Evolutionary conservation across 2,329 filamentous ascomycete genomes (phyloP), one percentile per base, ranked within the genome.

Genomic region (Alternaria arborescens): DNA sequence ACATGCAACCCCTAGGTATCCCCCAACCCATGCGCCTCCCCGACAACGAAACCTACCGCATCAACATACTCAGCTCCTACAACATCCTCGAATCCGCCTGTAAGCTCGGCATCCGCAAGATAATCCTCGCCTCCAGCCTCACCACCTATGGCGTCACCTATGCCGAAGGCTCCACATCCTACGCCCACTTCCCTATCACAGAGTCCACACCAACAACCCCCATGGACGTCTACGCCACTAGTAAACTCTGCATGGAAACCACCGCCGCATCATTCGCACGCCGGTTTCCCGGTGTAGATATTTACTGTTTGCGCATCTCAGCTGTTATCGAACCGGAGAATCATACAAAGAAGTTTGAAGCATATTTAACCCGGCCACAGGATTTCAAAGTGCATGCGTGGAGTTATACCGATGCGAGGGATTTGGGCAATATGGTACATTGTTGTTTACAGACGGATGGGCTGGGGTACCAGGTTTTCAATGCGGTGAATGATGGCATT

Each of bases 41-140:
- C 0, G 87, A 89, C 70, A 85, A 83, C 52, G 85, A 88, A 68
- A 83, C 81, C 24, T 89, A 87, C 75, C 79, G 80, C 30, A 71
- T 74, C 50, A 75, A 75, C 56, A 73, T 65, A 12, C 64, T 74
- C 51, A 58, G 65, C 41, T 69, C 70, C 3, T 88, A 88, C 72
- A 89, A 89, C 68, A 81, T 89, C 24, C 82, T 89, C 63, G 87
- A 89, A 76, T 84, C 86, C 0, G 86, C 86, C 0, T 86, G 82
- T 66, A 87, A 88, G 64, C 77, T 89, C 1, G 85, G 86, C 16
- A 83, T 89, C 40, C 83, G 82, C 66, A 89, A 89, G 69, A 84
- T 89, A 66, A 80, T 89, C 63, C 82, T 88, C 47, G 87, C 87
- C 1, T 84, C 81, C 52, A 84, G 81, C 16, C 83, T 88, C 61